Evolutionary conservation across 192 early-diverging fungal genomes (phyloP), one percentile per base, ranked within the genome.

Genomic region (Coemansia aciculifera): DNA sequence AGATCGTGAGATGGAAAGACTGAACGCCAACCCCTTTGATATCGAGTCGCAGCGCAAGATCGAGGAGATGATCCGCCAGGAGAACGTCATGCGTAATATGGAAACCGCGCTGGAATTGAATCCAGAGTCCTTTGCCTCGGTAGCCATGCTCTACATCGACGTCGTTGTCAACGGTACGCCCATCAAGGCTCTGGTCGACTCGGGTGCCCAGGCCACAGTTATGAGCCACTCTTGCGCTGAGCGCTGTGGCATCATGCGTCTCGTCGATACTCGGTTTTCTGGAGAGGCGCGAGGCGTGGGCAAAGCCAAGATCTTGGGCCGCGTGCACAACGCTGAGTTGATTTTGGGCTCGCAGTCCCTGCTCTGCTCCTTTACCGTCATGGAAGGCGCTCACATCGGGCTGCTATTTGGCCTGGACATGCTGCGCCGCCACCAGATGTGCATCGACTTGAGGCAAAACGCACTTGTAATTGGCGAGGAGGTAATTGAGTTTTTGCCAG

Each of bases 391-490:
- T 37, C 92, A 92, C 15, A 89, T 94, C 7, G 94, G 95, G 61
- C 63, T 99, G 36, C 78, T 99, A 34, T 94, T 99, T 78, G 97
- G 96, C 0, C 74, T 99, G 62, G 97, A 99, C 59, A 98, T 98
- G 94, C 85, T 99, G 27, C 94, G 90, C 72, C 86, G 93, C 10
- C 93, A 98, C 68, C 90, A 90, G 84, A 93, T 93, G 24, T 89
- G 89, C 65, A 98, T 98, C 72, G 96, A 99, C 76, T 75, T 99
- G 62, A 84, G 84, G 63, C 92, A 90, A 63, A 89, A 96, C 63
- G 86, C 79, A 1, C 81, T 99, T 54, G 81, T 91, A 3, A 94
- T 99, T 72, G 86, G 92, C 59, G 90, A 81, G 7, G 81, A 90
- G 62, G 86, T 88, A 37, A 89, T 98, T 61, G 89, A 89, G 24